These are phyloP conservation scores for Aquilaria agallochum DNA, from an alignment of 441 rosid genomes.

Conservation along the genomic window DNA sequence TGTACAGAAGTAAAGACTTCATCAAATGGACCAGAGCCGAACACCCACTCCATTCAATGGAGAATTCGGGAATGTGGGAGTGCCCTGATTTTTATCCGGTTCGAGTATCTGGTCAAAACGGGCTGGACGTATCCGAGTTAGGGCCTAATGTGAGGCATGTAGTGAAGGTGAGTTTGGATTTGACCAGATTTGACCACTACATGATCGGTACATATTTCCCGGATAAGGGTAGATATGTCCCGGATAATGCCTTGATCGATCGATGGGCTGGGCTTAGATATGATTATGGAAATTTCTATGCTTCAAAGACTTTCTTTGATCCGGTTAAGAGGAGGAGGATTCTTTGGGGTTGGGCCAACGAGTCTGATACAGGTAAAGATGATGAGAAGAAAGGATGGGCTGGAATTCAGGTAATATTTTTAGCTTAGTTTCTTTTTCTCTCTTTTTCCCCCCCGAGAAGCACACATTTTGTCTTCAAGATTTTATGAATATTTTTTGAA, in stretches of 20 bases:
- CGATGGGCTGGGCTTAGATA: conserved; percentile 78
- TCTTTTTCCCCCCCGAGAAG: too few relatives aligned
- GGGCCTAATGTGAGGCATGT: conserved; percentile 45
- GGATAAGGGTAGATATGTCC: conserved; percentile 39
- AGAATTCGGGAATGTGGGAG: conserved; percentile 70
- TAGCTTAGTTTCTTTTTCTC: too few relatives aligned
- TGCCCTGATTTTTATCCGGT: conserved; percentile 88
- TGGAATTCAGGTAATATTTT: conserved; percentile 55
- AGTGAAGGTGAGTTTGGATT: conserved; percentile 69
- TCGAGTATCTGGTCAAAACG: conserved; percentile 23
- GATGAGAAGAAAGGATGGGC: conserved; percentile 76
- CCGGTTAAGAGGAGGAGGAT: conserved; percentile 48
- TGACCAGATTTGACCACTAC: conserved; percentile 73
- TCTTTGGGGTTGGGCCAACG: conserved; percentile 92
- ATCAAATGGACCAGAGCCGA: conserved; percentile 55
- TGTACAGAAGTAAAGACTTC: conserved; percentile 68
- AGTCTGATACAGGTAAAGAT: conserved; percentile 44
- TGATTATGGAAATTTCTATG: conserved; percentile 86
- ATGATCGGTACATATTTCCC: conserved; percentile 53
- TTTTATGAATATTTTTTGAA: too few relatives aligned
- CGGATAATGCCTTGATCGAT: conserved; percentile 45
- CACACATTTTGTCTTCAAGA: not conserved
- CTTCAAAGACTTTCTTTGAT: conserved; percentile 84
- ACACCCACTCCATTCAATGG: conserved; percentile 55
- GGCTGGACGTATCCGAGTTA: conserved; percentile 42